A percentile compares a stretch with the other conserved stretches of the same genome.
Evolutionary conservation across 1,284 basidiomycete genomes (phyloP).

Genomic region (Irpex sp.): DNA sequence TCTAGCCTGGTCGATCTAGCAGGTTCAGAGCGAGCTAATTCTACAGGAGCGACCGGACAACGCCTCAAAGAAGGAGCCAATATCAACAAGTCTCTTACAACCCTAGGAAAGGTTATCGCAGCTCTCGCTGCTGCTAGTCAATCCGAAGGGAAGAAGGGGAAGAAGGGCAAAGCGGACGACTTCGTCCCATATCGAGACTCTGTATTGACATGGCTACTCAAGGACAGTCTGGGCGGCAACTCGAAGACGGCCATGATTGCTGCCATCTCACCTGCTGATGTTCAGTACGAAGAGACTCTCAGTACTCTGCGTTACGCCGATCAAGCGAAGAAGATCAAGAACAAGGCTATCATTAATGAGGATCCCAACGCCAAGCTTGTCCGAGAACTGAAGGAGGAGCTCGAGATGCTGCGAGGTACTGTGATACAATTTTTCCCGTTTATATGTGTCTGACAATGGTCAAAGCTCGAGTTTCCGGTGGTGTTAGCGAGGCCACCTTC

Average conservation of each 20-base stretch:
- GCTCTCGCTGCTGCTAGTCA: conserved; percentile 80
- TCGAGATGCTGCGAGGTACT: conserved; percentile 82
- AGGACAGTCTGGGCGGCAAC: conserved; percentile 95
- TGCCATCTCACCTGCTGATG: conserved; percentile 93
- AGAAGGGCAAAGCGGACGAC: conserved; percentile 84
- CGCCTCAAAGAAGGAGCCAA: conserved; percentile 95
- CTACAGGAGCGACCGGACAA: conserved; percentile 93
- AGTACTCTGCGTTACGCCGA: conserved; percentile 96
- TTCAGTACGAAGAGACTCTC: conserved; percentile 90
- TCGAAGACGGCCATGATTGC: conserved; percentile 98
- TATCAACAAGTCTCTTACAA: conserved; percentile 98
- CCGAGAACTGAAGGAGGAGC: conserved; percentile 96
- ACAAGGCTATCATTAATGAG: conserved; percentile 98
- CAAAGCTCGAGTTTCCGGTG: conserved; percentile 68
- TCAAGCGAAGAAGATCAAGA: conserved; percentile 99
- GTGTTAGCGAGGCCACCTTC: conserved; percentile 70
- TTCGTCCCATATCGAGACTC: conserved; percentile 95
- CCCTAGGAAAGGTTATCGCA: conserved; percentile 96
- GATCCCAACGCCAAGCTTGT: conserved; percentile 99
- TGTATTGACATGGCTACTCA: conserved; percentile 94
- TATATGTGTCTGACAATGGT: conserved; percentile 6
- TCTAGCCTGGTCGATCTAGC: conserved; percentile 87
- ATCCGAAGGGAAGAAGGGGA: conserved; percentile 67
- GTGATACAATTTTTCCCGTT: not conserved
- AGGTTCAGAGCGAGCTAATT: conserved; percentile 96